These are phyloP conservation scores for Solanum commersonii DNA, from an alignment of 257 asterid species.

Conservation along the genomic window DNA sequence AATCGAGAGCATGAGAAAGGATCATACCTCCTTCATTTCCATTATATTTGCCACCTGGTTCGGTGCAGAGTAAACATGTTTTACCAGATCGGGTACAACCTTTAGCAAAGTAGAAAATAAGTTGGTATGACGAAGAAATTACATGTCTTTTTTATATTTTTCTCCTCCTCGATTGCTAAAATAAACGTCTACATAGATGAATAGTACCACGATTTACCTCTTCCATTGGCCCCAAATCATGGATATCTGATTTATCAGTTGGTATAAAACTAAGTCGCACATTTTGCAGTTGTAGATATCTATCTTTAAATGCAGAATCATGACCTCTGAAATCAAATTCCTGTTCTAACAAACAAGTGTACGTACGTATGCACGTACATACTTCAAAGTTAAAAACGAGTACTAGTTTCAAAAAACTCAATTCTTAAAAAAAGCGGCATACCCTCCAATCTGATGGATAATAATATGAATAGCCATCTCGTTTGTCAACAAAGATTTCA, in stretches of 20 bases:
- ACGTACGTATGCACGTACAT: neutral
- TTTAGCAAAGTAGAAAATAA: slow-evolving; percentile 6
- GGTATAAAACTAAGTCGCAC: slow-evolving; percentile 78
- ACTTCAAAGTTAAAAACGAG: neutral
- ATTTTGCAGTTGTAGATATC: slow-evolving; percentile 74
- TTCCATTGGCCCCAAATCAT: slow-evolving; percentile 68
- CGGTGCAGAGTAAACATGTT: slow-evolving; percentile 72
- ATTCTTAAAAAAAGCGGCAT: neutral
- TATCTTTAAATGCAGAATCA: slow-evolving; percentile 88
- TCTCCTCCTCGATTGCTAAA: neutral
- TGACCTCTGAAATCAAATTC: slow-evolving; percentile 74
- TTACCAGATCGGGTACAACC: slow-evolving; percentile 49
- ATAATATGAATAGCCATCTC: slow-evolving; percentile 76
- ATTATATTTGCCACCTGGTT: slow-evolving; percentile 47
- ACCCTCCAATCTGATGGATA: slow-evolving; percentile 96
- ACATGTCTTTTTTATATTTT: neutral
- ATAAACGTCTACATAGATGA: neutral
- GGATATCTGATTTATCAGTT: slow-evolving; percentile 65
- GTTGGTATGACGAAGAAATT: neutral
- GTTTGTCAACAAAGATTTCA: slow-evolving; percentile 51
- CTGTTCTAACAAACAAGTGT: slow-evolving; percentile 15
- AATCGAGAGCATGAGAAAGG: neutral
- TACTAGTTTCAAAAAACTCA: neutral
- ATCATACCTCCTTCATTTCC: slow-evolving; percentile 67
- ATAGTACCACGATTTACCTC: slow-evolving; percentile 30